Evolutionary conservation across 2,329 filamentous ascomycete genomes (phyloP).

Genomic region (Trichophaea hybrida): DNA sequence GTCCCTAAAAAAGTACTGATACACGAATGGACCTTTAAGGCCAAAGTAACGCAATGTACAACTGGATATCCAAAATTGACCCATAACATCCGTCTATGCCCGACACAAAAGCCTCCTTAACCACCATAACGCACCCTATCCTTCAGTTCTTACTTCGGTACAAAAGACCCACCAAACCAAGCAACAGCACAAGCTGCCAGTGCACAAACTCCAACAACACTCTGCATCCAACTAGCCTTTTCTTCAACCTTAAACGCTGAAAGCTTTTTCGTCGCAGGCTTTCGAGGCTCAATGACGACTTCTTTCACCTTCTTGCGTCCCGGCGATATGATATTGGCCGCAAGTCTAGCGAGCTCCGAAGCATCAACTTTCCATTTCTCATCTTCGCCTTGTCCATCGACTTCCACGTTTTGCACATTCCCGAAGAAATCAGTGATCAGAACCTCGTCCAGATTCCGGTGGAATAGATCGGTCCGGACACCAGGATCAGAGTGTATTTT

Average conservation of each 20-base stretch:
- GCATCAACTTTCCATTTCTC: constrained; percentile 57
- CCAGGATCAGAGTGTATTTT: constrained; percentile 92
- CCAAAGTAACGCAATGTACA: not conserved
- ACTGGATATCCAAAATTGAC: constrained; percentile 6
- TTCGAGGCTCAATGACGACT: constrained; percentile 23
- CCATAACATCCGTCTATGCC: not conserved
- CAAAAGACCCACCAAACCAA: constrained; percentile 20
- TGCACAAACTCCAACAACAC: constrained; percentile 46
- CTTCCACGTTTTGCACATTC: constrained; percentile 92
- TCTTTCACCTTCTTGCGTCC: constrained; percentile 24
- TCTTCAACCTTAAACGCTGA: constrained; percentile 47
- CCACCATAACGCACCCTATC: not conserved
- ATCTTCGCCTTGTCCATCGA: constrained; percentile 48
- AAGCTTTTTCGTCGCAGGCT: constrained; percentile 31
- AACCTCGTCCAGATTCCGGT: constrained; percentile 36
- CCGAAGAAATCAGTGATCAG: constrained; percentile 95
- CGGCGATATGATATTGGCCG: constrained; percentile 30
- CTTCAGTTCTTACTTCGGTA: not conserved
- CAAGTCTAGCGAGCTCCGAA: constrained; percentile 50
- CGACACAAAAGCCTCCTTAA: not conserved
- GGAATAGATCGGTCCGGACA: constrained; percentile 88
- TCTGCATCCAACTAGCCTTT: constrained; percentile 55
- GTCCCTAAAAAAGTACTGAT: too few species aligned
- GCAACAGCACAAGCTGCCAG: constrained; percentile 44
- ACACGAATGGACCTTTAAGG: too few species aligned